Evolutionary conservation across 179 eudicot species (phyloP).

Genomic region (Silene vulgaris): DNA sequence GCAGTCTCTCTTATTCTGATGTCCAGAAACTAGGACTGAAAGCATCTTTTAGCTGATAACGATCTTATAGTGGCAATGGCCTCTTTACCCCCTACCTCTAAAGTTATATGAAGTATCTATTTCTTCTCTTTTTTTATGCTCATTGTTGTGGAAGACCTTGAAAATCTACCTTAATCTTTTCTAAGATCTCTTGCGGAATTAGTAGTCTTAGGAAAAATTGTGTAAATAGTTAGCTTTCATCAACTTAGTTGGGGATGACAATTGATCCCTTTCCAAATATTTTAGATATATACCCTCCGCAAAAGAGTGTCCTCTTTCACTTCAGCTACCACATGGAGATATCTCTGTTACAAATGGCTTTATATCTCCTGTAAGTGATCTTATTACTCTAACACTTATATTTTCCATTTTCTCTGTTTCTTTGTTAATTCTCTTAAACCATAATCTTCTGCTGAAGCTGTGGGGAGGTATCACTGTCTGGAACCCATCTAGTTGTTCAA

Average conservation of each 20-base stretch:
- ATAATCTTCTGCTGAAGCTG: constrained; percentile 51
- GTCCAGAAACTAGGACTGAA: not conserved
- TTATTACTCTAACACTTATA: not conserved
- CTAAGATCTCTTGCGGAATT: not conserved
- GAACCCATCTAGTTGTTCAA: constrained; percentile 75
- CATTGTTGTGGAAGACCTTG: constrained; percentile 2
- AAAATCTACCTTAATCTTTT: not conserved
- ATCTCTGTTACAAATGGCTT: constrained; percentile 79
- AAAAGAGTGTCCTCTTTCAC: constrained; percentile 78
- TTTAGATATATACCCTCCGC: constrained; percentile 82
- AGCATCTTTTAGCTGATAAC: constrained; percentile 1
- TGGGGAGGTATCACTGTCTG: constrained; percentile 97
- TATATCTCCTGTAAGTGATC: constrained; percentile 73
- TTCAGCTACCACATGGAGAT: constrained; percentile 80
- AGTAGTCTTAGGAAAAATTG: not conserved
- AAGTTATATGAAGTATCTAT: no score
- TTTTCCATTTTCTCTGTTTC: constrained; percentile 15
- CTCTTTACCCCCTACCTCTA: not conserved
- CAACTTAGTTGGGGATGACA: constrained; percentile 4
- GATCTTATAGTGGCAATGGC: not conserved
- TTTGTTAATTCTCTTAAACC: constrained; percentile 1
- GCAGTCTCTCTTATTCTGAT: not conserved
- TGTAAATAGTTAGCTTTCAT: not conserved
- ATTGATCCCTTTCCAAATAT: not conserved
- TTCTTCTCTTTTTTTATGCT: constrained; percentile 2